These are phyloP conservation scores for Candida gorgasii DNA, from an alignment of 805 yeast species.

Conservation along the genomic window DNA sequence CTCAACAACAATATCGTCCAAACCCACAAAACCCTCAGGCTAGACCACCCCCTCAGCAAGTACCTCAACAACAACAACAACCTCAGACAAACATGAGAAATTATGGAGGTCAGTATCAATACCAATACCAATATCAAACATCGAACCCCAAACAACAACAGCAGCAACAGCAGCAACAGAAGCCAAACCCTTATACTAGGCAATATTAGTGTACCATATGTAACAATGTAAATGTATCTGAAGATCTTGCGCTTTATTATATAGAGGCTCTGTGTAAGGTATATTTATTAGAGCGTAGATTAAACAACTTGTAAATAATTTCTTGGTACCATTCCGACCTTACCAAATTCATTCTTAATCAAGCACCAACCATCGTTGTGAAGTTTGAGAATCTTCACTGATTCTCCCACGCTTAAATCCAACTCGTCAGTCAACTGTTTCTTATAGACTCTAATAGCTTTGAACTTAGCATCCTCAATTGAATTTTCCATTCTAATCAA, in stretches of 20 bases:
- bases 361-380: slow-evolving; percentile 44
- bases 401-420: slow-evolving; percentile 30
- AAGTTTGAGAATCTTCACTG: slow-evolving; percentile 22
- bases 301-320: slow-evolving; percentile 21
- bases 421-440: slow-evolving; percentile 36
- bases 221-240: slow-evolving; percentile 5
- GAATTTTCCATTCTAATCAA: slow-evolving; percentile 16
- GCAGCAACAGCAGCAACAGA: slow-evolving; percentile 16
- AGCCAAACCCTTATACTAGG: slow-evolving; percentile 14
- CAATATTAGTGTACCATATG: slow-evolving; percentile 12
- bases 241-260: no score
- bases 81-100: slow-evolving; percentile 12
- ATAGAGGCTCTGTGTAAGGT: no score
- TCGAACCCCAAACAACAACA: slow-evolving; percentile 12
- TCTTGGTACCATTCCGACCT: slow-evolving; percentile 36
- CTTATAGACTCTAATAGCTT: slow-evolving; percentile 28
- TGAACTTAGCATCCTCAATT: slow-evolving; percentile 16
- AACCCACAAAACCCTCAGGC: slow-evolving; percentile 4
- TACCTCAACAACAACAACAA: neutral
- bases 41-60: slow-evolving; percentile 2
- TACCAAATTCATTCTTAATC: slow-evolving; percentile 27
- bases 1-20: neutral
- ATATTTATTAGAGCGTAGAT: no score
- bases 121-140: slow-evolving; percentile 16
- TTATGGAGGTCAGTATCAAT: slow-evolving; percentile 15